These are phyloP conservation scores for Solanum piurae DNA, from an alignment of 257 asterid species.

Conservation along the genomic window DNA sequence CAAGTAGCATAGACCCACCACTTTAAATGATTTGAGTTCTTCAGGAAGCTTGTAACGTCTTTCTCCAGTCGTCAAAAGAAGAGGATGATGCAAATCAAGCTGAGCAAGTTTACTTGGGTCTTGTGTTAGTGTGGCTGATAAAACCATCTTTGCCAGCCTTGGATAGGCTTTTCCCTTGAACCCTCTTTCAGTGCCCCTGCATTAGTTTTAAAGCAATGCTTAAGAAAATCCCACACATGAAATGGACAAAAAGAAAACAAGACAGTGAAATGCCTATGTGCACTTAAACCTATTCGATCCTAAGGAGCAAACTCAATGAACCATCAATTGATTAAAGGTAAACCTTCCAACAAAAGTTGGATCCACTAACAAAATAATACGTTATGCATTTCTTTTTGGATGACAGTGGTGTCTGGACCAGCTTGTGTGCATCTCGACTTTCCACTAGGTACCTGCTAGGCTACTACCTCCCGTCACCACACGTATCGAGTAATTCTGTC, in stretches of 20 bases:
- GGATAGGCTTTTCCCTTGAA: conserved; percentile 62
- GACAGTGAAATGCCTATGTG: background rate
- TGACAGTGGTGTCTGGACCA: background rate
- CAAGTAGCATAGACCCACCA: conserved; percentile 35
- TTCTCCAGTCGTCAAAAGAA: conserved; percentile 67
- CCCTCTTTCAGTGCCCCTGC: conserved; percentile 81
- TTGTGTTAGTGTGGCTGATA: conserved; percentile 92
- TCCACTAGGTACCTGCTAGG: background rate
- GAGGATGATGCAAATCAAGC: conserved; percentile 82
- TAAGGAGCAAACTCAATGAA: background rate
- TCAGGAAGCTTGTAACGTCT: conserved; percentile 74
- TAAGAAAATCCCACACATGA: background rate
- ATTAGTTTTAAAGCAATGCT: background rate
- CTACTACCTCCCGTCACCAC: background rate
- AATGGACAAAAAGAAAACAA: background rate
- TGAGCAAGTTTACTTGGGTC: conserved; percentile 89
- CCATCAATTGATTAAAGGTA: background rate
- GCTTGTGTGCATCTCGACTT: background rate
- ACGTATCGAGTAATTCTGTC: background rate
- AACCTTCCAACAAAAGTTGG: background rate
- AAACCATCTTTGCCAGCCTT: conserved; percentile 75
- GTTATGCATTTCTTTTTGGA: background rate
- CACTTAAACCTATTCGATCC: background rate
- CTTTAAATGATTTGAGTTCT: conserved; percentile 62
- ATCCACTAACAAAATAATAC: background rate